These are phyloP conservation scores for Solanum etuberosum DNA, from an alignment of 257 asterid genomes.

Conservation along the genomic window DNA sequence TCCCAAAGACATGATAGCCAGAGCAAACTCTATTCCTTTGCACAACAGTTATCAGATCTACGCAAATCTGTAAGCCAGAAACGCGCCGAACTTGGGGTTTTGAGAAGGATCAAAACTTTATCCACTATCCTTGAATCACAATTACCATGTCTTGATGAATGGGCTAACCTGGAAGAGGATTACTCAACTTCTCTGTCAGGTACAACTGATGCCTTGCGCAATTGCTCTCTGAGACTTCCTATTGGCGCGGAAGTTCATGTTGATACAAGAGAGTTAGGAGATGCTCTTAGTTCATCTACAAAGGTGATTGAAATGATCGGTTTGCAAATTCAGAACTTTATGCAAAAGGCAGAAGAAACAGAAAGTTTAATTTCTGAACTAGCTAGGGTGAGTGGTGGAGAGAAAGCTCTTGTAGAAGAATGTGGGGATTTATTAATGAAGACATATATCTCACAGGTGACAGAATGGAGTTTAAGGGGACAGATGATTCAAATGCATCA, in stretches of 20 bases:
- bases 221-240: constrained; percentile 60
- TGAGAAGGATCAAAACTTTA: constrained; percentile 26
- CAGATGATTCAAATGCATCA: constrained; percentile 3
- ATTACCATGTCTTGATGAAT: constrained; percentile 59
- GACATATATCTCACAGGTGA: constrained; percentile 44
- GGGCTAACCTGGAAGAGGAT: constrained; percentile 55
- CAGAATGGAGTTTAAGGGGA: constrained; percentile 36
- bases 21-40: constrained; percentile 44
- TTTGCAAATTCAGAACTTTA: constrained; percentile 20
- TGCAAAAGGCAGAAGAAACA: constrained; percentile 46
- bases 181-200: constrained; percentile 42
- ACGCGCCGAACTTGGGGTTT: constrained; percentile 30
- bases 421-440: constrained; percentile 48
- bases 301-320: constrained; percentile 33
- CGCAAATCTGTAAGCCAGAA: constrained; percentile 34
- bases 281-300: constrained; percentile 39
- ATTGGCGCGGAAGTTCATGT: constrained; percentile 45
- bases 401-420: constrained; percentile 53
- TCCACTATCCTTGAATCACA: constrained; percentile 46
- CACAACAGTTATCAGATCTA: constrained; percentile 35
- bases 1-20: constrained; percentile 45
- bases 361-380: constrained; percentile 47
- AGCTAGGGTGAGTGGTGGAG: constrained; percentile 53
- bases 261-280: constrained; percentile 28
- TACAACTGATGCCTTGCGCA: constrained; percentile 38